These are phyloP conservation scores for Domatiomyces globalis DNA, from an alignment of 2,329 filamentous ascomycete genomes.

Conservation along the genomic window DNA sequence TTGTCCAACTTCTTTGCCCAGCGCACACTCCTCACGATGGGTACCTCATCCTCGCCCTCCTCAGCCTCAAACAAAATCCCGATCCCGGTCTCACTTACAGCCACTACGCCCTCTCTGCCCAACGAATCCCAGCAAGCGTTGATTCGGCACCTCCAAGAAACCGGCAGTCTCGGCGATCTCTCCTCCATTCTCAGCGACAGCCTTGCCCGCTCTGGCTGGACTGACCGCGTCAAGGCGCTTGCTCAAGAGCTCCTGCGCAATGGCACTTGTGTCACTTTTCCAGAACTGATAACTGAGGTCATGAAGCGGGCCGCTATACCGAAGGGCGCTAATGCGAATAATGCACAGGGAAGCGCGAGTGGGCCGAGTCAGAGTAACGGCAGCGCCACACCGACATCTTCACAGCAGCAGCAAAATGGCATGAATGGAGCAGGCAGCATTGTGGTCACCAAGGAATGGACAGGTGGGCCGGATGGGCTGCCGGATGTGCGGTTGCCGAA, in stretches of 20 bases:
- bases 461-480: conserved; percentile 24
- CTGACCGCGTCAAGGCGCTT: conserved; percentile 40
- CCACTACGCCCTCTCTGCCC: conserved; percentile 6
- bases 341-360: conserved; percentile 10
- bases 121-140: conserved; percentile 9
- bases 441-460: conserved; percentile 22
- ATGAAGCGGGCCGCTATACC: conserved; percentile 31
- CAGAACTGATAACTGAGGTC: conserved; percentile 41
- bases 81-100: conserved; percentile 9
- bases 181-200: conserved; percentile 40
- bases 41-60: not conserved
- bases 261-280: conserved; percentile 42
- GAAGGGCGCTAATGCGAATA: conserved; percentile 20
- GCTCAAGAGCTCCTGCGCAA: conserved; percentile 43
- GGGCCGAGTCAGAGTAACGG: conserved; percentile 7
- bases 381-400: conserved; percentile 4
- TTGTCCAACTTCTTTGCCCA: too few species aligned
- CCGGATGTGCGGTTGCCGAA: conserved; percentile 36
- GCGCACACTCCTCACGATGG: too few species aligned
- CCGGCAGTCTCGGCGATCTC: conserved; percentile 40
- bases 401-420: not conserved
- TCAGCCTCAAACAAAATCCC: conserved; percentile 4
- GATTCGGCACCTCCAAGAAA: conserved; percentile 14
- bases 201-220: conserved; percentile 46
- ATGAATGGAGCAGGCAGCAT: conserved; percentile 18